Evolutionary conservation across 345 rosid genomes (phyloP), one percentile per base, ranked within the genome.

Genomic region (Populus simonii): DNA sequence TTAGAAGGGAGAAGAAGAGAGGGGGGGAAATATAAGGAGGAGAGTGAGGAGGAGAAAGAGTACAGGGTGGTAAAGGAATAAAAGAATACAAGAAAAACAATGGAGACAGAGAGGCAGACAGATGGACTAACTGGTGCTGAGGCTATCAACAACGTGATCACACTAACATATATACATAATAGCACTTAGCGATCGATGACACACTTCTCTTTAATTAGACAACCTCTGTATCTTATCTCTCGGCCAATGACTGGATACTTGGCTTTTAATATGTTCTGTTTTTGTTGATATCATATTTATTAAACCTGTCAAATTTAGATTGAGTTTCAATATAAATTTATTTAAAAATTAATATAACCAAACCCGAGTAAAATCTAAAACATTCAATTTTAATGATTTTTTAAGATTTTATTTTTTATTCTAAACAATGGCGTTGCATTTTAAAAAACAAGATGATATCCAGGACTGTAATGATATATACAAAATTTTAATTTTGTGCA

Each of bases 91-190:
- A 76, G 78, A 74, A 81, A 81, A 68, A 36, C 67, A 71, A 73
- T 71, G 57, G 76, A 36, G 88, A 86, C 92, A 89, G 91, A 74
- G 85, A 87, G 87, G 89, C 89, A 83, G 89, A 89, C 89, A 89
- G 88, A 78, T 85, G 74, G 91, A 80, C 71, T 78, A 7, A 66
- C 16, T 70, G 45, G 74, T 73, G 81, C 81, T 70, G 9, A 66
- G 47, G 70, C 25, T 75, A 73, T 83, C 73, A 74, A 55, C 83
- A 89, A 88, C 91, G 90, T 89, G 92, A 81, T 83, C 74, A 57
- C 55, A 49, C 29, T 18, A 45, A 17, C 49, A 17, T 12, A 23
- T 22, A 23, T 43, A 8, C 16, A 25, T 11, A 49, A 27, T 8
- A 25, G 17, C 36, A 35, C 15, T 43, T 43, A 11, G 15, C 47